Evolutionary conservation across 2,329 filamentous ascomycete species (phyloP), one percentile per base, ranked within the genome.

Genomic region (Leptographium galeiforme): DNA sequence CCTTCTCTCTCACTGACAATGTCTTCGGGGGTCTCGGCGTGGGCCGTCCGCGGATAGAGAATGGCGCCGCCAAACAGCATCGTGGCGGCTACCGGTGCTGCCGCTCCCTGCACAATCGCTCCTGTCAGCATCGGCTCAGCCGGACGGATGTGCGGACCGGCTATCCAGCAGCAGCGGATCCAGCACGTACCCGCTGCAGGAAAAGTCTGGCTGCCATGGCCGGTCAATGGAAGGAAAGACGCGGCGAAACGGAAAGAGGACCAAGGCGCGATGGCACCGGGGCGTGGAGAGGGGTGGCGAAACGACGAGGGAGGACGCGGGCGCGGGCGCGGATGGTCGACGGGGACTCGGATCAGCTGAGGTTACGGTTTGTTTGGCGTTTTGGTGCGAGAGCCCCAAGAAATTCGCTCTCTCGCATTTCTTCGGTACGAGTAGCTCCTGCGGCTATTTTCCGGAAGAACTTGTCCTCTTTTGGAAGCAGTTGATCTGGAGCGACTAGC

Each of bases 191-290:
- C 73, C 71, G 72, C 68, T 72, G 74, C 63, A 79, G 68, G 67
- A 80, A 69, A 68, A 79, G 70, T 78, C 76, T 75, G 63, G 77
- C 73, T 70, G 76, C 76, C 77, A 81, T 81, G 66, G 66, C 74
- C 64, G 36, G 45, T 32, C 14, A 52, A 25, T 18, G 11, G 50
- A 16, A 32, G 16, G 12, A n/a, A 12, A 7, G 18, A 40, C 8
- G 34, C 19, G 45, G 45, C 18, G 30, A 25, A 25, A 39, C 25
- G n/a, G 13, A 18, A 19, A 34, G 34, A n/a, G 14, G 32, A 13
- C 14, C 25, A 19, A 19, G 43, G 19, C 13, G 34, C 14, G 45
- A 14, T 8, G 13, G 34, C n/a, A 19, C 10, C 14, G 25, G 19
- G n/a, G 38, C 34, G 45, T 25, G 30, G 41, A 40, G 30, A 18